These are phyloP conservation scores for Cryptosporidium meleagridis DNA, from an alignment of 169 alveolate genomes.

Conservation along the genomic window DNA sequence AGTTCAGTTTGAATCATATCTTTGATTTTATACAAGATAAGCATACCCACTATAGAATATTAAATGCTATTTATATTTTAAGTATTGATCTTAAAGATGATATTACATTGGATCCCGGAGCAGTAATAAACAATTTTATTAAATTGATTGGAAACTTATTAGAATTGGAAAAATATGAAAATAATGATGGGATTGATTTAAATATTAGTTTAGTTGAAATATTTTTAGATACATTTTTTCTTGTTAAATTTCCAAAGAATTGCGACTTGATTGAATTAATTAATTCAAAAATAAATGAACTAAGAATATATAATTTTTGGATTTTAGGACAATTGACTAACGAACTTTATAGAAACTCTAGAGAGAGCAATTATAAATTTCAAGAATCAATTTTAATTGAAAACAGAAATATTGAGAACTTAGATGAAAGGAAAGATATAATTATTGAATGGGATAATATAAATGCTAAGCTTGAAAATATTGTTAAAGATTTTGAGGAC, in stretches of 20 bases:
- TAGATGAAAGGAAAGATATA: neutral
- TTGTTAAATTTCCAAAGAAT: constrained; percentile 15
- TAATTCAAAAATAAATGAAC: neutral
- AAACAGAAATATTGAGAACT: constrained; percentile 1
- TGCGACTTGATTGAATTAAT: constrained; percentile 1
- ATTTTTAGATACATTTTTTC: constrained; percentile 44
- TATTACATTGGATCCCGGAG: neutral
- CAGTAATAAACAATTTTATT: neutral
- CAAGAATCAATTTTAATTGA: neutral
- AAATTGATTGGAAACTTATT: neutral
- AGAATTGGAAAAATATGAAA: neutral
- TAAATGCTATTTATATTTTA: constrained; percentile 17
- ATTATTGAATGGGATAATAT: neutral
- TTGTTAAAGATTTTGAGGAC: neutral
- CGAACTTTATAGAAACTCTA: constrained; percentile 23
- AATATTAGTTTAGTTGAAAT: neutral
- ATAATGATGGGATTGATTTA: neutral
- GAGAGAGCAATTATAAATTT: constrained; percentile 28
- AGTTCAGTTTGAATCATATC: constrained; percentile 35
- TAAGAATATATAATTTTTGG: constrained; percentile 3
- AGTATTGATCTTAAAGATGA: neutral
- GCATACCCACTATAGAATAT: neutral
- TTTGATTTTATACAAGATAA: constrained; percentile 15
- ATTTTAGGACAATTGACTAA: constrained; percentile 13
- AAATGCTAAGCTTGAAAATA: neutral